Conservation (phyloP, 768 basidiomycete genomes). For the Scleroderma citrinum region DNA sequence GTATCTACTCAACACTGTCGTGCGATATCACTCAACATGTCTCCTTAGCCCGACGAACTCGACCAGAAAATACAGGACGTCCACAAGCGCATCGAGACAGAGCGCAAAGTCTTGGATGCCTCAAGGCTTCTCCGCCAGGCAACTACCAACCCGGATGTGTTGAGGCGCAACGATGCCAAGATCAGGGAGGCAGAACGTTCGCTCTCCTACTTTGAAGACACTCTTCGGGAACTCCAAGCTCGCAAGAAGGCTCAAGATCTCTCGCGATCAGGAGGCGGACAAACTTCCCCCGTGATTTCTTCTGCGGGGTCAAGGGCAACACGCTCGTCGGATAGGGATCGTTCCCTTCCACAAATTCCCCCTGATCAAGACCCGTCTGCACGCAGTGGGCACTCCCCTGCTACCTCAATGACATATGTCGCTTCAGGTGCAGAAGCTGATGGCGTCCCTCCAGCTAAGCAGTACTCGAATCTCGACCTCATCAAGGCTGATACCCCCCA, state of each 20-base stretch:
- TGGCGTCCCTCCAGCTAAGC: constrained; percentile 47
- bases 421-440: constrained; percentile 32
- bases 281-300: constrained; percentile 24
- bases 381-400: constrained; percentile 32
- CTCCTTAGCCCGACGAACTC: constrained; percentile 45
- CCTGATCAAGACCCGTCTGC: constrained; percentile 40
- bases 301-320: constrained; percentile 12
- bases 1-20: constrained; percentile 10
- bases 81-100: constrained; percentile 83
- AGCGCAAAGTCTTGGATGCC: constrained; percentile 89
- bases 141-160: constrained; percentile 81
- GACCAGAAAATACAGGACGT: constrained; percentile 94
- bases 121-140: constrained; percentile 73
- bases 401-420: constrained; percentile 36
- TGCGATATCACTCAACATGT: constrained; percentile 4
- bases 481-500: constrained; percentile 97
- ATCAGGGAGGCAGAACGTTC: constrained; percentile 82
- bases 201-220: constrained; percentile 82
- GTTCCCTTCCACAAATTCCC: constrained; percentile 42
- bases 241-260: constrained; percentile 66
- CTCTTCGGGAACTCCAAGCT: constrained; percentile 74
- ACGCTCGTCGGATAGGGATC: constrained; percentile 26
- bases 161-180: constrained; percentile 74
- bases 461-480: constrained; percentile 83
- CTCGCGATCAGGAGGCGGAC: constrained; percentile 42